Evolutionary conservation across 345 rosid genomes (phyloP).

Genomic region (Firmiana major): DNA sequence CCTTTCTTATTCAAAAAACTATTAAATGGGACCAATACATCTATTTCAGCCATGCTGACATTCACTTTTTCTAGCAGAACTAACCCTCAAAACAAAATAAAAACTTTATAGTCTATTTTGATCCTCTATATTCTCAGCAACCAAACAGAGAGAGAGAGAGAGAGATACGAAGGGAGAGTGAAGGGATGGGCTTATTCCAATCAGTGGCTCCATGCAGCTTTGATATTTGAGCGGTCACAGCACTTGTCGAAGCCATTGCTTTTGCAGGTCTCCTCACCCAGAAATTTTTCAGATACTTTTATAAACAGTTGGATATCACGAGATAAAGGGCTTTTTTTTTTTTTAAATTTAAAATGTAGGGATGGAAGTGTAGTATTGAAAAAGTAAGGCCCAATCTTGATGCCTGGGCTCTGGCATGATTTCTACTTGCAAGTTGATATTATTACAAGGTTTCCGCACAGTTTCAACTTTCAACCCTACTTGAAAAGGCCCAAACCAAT

Average conservation of each 20-base stretch:
- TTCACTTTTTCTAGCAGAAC: background rate
- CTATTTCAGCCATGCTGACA: background rate
- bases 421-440: background rate
- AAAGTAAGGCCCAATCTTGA: background rate
- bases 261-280: background rate
- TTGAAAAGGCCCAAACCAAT: background rate
- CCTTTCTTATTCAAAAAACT: too few species aligned
- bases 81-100: background rate
- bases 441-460: too few species aligned
- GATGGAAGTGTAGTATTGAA: background rate
- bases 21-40: background rate
- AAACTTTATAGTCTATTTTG: conserved; percentile 2
- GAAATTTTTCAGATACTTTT: background rate
- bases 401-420: background rate
- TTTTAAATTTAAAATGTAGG: too few species aligned
- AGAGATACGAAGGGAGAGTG: conserved; percentile 34
- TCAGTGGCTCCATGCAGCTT: conserved; percentile 27
- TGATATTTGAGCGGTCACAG: conserved; percentile 27
- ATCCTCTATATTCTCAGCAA: background rate
- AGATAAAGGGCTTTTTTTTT: background rate
- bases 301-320: background rate
- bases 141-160: background rate
- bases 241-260: conserved; percentile 50
- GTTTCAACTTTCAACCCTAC: background rate
- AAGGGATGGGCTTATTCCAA: conserved; percentile 33